These are phyloP conservation scores for Breviolum minutum DNA, from an alignment of 73 alveolate genomes.

Conservation along the genomic window DNA sequence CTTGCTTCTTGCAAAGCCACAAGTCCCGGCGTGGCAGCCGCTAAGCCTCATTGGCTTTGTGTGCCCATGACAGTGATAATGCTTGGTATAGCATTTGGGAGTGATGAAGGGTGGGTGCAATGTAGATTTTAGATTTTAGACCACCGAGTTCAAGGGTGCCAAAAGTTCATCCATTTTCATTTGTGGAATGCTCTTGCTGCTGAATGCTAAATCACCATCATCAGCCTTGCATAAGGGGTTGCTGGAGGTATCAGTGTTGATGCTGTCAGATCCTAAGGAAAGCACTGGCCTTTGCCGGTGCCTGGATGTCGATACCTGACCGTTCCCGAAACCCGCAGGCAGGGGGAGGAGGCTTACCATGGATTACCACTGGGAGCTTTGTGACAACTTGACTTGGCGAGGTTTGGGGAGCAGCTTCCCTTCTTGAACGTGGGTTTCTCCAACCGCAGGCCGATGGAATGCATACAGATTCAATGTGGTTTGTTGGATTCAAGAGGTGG, in stretches of 20 bases:
- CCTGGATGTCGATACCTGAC: slow-evolving; percentile 85
- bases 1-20: slow-evolving; percentile 77
- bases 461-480: background rate
- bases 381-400: background rate
- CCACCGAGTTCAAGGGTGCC: no score
- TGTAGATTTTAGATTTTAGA: no score
- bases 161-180: background rate
- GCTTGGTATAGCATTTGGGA: background rate
- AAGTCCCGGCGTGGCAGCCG: slow-evolving; percentile 67
- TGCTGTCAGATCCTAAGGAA: background rate
- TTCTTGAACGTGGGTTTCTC: slow-evolving; percentile 67
- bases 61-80: background rate
- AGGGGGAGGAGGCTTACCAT: background rate
- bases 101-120: background rate
- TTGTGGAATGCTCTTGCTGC: background rate
- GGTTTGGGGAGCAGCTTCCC: slow-evolving; percentile 83
- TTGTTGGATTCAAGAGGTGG: no score
- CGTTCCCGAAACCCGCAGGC: slow-evolving; percentile 55
- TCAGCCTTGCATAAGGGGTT: no score
- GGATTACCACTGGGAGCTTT: background rate
- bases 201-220: background rate
- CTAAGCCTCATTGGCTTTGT: background rate
- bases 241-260: background rate
- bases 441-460: slow-evolving; percentile 38
- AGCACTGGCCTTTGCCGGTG: slow-evolving; percentile 87